These are phyloP conservation scores for Westerdykella aurantiaca DNA, from an alignment of 2,329 filamentous ascomycete genomes.

Conservation along the genomic window DNA sequence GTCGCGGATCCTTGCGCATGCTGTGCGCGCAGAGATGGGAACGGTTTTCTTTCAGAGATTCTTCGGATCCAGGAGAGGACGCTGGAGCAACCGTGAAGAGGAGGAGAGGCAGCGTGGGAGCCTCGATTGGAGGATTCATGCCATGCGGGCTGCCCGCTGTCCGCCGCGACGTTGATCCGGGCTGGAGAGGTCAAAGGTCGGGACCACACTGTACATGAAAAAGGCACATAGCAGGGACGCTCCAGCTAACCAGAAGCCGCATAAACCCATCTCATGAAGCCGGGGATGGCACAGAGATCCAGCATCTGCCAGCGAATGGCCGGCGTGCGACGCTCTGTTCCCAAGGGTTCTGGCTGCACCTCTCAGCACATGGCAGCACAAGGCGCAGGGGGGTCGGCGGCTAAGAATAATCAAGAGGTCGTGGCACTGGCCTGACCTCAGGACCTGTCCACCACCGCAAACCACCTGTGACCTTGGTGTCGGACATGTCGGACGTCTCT, in stretches of 20 bases:
- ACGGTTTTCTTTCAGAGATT: neutral
- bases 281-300: slow-evolving; percentile 4
- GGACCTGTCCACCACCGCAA: neutral
- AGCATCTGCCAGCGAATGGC: neutral
- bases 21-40: slow-evolving; percentile 2
- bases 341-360: slow-evolving; percentile 3
- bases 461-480: too few species aligned
- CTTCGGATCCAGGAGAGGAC: neutral
- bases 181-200: slow-evolving; percentile 4
- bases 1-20: slow-evolving; percentile 13
- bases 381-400: slow-evolving; percentile 10
- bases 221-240: neutral
- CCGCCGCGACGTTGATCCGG: slow-evolving; percentile 5
- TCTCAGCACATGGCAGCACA: slow-evolving; percentile 6
- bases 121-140: slow-evolving; percentile 9
- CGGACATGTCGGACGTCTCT: too few species aligned
- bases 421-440: slow-evolving; percentile 2
- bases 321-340: slow-evolving; percentile 10
- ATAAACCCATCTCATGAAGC: slow-evolving; percentile 3
- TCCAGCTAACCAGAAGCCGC: slow-evolving; percentile 6
- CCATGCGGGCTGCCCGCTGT: neutral
- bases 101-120: slow-evolving; percentile 1
- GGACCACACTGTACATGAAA: neutral
- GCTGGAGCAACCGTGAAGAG: slow-evolving; percentile 4
- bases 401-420: slow-evolving; percentile 12